Conservation (phyloP, 306 rosid species). For the Cicer judaicum region DNA sequence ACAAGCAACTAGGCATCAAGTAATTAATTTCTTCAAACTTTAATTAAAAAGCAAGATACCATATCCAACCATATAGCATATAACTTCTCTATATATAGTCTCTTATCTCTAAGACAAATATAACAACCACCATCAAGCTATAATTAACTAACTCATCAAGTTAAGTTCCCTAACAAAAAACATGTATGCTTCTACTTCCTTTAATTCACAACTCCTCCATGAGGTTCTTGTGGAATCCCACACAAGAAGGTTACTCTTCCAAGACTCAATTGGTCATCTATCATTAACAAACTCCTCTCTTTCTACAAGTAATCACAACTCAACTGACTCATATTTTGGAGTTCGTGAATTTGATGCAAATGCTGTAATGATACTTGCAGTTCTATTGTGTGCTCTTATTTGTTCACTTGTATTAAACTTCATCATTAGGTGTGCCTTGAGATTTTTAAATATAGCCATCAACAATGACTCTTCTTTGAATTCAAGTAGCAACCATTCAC, state of each 20-base stretch:
- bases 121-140: slow-evolving; percentile 23
- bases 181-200: slow-evolving; percentile 61
- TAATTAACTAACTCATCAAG: slow-evolving; percentile 25
- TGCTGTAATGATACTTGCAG: slow-evolving; percentile 79
- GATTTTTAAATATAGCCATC: slow-evolving; percentile 55
- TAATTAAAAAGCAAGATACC: slow-evolving; percentile 19
- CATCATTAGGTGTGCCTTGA: slow-evolving; percentile 69
- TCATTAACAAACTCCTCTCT: slow-evolving; percentile 38
- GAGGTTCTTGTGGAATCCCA: slow-evolving; percentile 49
- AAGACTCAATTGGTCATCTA: slow-evolving; percentile 43
- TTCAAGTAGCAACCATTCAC: slow-evolving; percentile 17
- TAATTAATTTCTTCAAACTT: slow-evolving; percentile 4
- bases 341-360: slow-evolving; percentile 65
- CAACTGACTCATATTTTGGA: slow-evolving; percentile 38
- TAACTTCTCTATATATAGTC: slow-evolving; percentile 37
- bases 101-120: not conserved
- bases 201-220: slow-evolving; percentile 45
- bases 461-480: slow-evolving; percentile 38
- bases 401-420: slow-evolving; percentile 79
- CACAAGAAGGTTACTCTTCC: slow-evolving; percentile 73
- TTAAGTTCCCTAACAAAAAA: not conserved
- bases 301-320: slow-evolving; percentile 23
- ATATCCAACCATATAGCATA: not conserved
- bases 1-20: slow-evolving; percentile 7
- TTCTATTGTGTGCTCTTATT: slow-evolving; percentile 77